Conservation (phyloP, 306 rosid genomes). For the Sindora glabra region DNA sequence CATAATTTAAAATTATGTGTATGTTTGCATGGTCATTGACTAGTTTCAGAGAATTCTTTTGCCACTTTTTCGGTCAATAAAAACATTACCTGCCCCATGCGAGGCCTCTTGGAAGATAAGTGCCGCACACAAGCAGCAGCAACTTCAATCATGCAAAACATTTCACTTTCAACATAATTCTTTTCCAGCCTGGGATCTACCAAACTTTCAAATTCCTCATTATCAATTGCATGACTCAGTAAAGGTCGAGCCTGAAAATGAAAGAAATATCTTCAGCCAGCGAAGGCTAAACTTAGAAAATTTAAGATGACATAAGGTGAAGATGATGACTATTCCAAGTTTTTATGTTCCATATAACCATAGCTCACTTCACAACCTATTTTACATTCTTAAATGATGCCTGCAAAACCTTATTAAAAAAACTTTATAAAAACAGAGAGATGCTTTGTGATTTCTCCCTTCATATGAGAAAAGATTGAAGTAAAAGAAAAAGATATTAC, state of each 20-base stretch:
- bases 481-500: no score
- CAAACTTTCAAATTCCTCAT: constrained; percentile 43
- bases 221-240: constrained; percentile 57
- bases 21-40: background rate
- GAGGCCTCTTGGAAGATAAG: constrained; percentile 72
- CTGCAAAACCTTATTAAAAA: no score
- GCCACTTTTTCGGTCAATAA: background rate
- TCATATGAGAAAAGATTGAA: no score
- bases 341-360: background rate
- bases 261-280: constrained; percentile 11
- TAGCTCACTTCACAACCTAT: background rate
- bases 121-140: constrained; percentile 89
- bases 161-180: constrained; percentile 56
- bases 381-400: no score
- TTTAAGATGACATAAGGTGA: background rate
- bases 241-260: constrained; percentile 77
- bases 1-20: background rate
- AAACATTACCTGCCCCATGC: constrained; percentile 85
- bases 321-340: background rate
- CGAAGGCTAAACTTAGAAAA: constrained; percentile 7
- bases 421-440: no score
- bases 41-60: background rate
- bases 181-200: constrained; percentile 63
- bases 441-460: no score
- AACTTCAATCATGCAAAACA: constrained; percentile 64